Conservation (phyloP, 228 moss, liverwort and hornwort genomes). For the Sphagnum fallax region DNA sequence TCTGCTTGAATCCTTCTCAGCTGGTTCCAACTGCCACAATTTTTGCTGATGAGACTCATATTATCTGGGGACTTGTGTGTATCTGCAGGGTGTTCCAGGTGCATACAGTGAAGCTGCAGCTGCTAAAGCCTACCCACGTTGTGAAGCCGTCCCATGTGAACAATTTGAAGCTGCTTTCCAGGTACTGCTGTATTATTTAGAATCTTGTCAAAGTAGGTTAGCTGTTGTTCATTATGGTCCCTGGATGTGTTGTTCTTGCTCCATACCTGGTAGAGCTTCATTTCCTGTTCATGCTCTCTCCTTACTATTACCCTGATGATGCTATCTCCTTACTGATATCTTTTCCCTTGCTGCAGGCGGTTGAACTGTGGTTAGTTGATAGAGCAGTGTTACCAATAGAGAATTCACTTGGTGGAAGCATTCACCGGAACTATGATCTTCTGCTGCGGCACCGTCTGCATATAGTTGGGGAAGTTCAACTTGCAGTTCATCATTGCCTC, state of each 20-base stretch:
- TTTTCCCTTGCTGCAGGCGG: slow-evolving; percentile 40
- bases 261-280: too few species aligned
- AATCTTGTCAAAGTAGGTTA: too few species aligned
- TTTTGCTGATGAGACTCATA: too few species aligned
- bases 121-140: slow-evolving; percentile 90
- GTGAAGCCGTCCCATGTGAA: slow-evolving; percentile 98
- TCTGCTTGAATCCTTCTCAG: too few species aligned
- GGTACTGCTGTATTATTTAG: slow-evolving; percentile 21
- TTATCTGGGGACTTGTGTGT: too few species aligned
- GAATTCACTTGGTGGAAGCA: slow-evolving; percentile 91
- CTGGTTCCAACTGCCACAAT: too few species aligned
- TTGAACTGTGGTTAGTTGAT: slow-evolving; percentile 97
- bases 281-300: too few species aligned
- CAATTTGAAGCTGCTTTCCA: slow-evolving; percentile 98
- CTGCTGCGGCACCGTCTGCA: slow-evolving; percentile 93
- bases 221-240: too few species aligned
- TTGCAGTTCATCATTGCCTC: slow-evolving; percentile 96
- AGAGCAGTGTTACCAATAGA: slow-evolving; percentile 96
- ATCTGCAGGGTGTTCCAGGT: slow-evolving; percentile 85
- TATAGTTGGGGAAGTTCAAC: slow-evolving; percentile 98
- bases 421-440: slow-evolving; percentile 95
- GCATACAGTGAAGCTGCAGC: slow-evolving; percentile 99
- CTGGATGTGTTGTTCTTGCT: too few species aligned
- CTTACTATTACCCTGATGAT: too few species aligned
- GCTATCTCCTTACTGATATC: too few species aligned